Conservation (phyloP, 805 yeast species). For the Yarrowia keelungensis region DNA sequence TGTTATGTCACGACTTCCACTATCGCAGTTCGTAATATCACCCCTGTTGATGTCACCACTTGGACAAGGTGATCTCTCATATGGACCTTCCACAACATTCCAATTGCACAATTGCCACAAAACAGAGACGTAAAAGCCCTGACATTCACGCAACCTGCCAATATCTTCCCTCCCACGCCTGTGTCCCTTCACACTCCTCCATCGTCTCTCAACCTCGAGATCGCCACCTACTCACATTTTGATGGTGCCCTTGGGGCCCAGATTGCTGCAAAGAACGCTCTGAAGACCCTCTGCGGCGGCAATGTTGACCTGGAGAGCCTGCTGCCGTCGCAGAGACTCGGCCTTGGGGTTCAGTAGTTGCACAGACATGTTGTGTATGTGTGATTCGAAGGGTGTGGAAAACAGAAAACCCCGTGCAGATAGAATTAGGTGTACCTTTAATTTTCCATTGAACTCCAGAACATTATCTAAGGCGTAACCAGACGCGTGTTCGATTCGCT, state of each 20-base stretch:
- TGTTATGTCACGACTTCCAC: too few relatives aligned
- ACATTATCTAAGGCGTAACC: neutral
- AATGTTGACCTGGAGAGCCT: slow-evolving; percentile 93
- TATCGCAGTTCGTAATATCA: too few relatives aligned
- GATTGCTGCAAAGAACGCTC: slow-evolving; percentile 85
- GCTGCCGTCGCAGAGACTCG: slow-evolving; percentile 92
- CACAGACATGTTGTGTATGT: slow-evolving; percentile 49
- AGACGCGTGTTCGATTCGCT: slow-evolving; percentile 12
- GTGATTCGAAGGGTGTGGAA: slow-evolving; percentile 38
- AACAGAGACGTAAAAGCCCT: neutral
- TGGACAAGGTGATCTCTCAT: too few relatives aligned
- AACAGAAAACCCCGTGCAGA: slow-evolving; percentile 22
- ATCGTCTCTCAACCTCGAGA: slow-evolving; percentile 39
- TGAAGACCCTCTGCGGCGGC: slow-evolving; percentile 97
- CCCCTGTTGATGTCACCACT: too few relatives aligned
- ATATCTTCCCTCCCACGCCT: neutral
- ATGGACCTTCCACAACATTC: slow-evolving; percentile 1
- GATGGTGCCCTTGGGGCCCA: slow-evolving; percentile 97
- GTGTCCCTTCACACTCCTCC: too few relatives aligned
- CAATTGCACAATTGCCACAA: neutral
- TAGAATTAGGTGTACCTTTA: slow-evolving; percentile 8
- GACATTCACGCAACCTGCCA: too few relatives aligned
- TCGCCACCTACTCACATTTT: slow-evolving; percentile 61
- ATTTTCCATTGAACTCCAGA: slow-evolving; percentile 4
- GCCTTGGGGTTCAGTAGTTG: slow-evolving; percentile 97